Conservation (phyloP, 257 asterid genomes). For the Fraxinus quadrangulata region DNA sequence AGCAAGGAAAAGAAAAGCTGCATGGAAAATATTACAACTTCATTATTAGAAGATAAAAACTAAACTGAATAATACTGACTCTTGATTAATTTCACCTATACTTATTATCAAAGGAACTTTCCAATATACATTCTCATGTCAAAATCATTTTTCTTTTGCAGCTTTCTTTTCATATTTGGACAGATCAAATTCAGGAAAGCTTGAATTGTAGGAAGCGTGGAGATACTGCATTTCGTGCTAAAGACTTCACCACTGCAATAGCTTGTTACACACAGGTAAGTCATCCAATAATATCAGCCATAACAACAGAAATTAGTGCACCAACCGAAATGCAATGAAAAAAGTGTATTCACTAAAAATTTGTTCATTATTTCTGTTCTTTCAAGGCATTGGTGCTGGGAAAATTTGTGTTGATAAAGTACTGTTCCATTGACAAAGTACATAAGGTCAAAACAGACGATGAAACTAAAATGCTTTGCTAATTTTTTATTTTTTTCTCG, state of each 20-base stretch:
- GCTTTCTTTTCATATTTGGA: slow-evolving; percentile 59
- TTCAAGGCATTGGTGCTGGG: background rate
- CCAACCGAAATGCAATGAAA: background rate
- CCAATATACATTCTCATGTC: background rate
- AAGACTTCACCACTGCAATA: slow-evolving; percentile 44
- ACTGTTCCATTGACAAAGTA: too few relatives aligned
- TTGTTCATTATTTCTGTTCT: background rate
- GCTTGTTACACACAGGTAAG: slow-evolving; percentile 43
- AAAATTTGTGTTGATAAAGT: too few relatives aligned
- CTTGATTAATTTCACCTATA: background rate
- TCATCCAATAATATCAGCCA: background rate
- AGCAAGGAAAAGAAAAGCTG: too few relatives aligned
- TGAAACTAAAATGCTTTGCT: background rate
- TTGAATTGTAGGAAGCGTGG: slow-evolving; percentile 47
- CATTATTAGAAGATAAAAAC: too few relatives aligned
- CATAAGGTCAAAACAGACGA: too few relatives aligned
- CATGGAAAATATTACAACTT: too few relatives aligned
- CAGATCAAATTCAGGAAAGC: slow-evolving; percentile 47
- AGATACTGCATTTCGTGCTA: slow-evolving; percentile 45
- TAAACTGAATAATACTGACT: too few relatives aligned
- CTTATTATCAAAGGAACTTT: too few relatives aligned
- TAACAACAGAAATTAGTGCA: background rate
- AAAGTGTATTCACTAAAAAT: background rate
- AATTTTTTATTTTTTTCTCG: too few relatives aligned
- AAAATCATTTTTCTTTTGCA: slow-evolving; percentile 28